phyloP scores from a whole-genome alignment of 306 rosid species.

The Fragaria ananassa region DNA sequence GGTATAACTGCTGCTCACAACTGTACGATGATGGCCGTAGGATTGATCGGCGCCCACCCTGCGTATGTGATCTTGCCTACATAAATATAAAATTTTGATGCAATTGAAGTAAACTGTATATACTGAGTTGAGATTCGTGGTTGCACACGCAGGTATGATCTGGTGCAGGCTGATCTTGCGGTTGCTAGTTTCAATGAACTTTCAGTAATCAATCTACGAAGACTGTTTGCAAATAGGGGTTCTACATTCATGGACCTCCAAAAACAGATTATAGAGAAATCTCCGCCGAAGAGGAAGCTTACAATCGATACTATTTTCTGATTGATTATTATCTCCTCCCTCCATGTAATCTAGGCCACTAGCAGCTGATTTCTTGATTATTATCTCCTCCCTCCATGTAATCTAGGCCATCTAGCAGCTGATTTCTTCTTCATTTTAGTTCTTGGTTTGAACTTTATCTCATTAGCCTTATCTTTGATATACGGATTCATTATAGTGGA shows the following conservation, averaged over 20 bases:
- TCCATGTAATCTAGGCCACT: constrained; percentile 55
- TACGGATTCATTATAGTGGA: not conserved
- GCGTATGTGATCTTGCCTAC: constrained; percentile 50
- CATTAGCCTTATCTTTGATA: not conserved
- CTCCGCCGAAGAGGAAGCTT: constrained; percentile 82
- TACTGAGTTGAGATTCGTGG: constrained; percentile 16
- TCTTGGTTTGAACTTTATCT: constrained; percentile 7
- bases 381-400: constrained; percentile 39
- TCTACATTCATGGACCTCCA: constrained; percentile 88
- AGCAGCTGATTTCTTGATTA: constrained; percentile 22
- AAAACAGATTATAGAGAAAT: constrained; percentile 69
- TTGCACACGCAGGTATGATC: constrained; percentile 65
- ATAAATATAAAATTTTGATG: not conserved
- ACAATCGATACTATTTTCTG: constrained; percentile 79
- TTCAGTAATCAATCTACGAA: constrained; percentile 89
- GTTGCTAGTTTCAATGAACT: constrained; percentile 83
- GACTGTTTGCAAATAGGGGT: constrained; percentile 89
- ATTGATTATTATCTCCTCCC: constrained; percentile 19
- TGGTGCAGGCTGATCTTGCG: constrained; percentile 97
- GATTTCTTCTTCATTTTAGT: constrained; percentile 12
- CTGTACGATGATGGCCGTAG: constrained; percentile 97
- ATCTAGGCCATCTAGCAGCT: constrained; percentile 44
- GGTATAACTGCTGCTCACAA: constrained; percentile 97
- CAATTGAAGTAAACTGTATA: not conserved
- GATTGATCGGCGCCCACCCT: constrained; percentile 81